Evolutionary conservation across 495 filamentous ascomycete species (phyloP), one percentile per base, ranked within the genome.

Genomic region (Penicillium crystallinum): DNA sequence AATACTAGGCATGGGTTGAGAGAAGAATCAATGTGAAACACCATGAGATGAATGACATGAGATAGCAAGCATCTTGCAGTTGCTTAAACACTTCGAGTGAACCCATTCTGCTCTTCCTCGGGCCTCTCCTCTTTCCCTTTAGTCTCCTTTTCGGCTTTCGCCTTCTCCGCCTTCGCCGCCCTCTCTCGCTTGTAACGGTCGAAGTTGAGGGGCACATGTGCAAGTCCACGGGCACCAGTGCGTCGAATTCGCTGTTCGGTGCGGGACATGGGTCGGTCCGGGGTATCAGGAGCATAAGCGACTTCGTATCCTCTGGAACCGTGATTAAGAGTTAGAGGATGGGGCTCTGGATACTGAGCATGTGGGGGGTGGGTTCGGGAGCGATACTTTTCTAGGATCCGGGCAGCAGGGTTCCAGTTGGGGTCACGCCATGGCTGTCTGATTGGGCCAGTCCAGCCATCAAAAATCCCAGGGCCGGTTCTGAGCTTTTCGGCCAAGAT

Each of bases 401-500:
- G 44, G 31, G 30, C 46, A 36, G 21, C n/a, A n/a, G 46, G 46
- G 15, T 48, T 37, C 22, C 34, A 48, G 14, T 37, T 48, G 27
- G 46, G 34, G n/a, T 38, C 46, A 12, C 29, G 21, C 46, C 46
- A 18, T 60, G 61, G 46, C 57, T 66, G 25, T 62, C 48, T 37
- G 18, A 21, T 34, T 15, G 21, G 39, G 18, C 49, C 30, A 6
- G 21, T 44, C 21, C 25, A 61, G 7, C 37, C 49, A 25, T 71
- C 69, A 6, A 68, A 54, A 29, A 74, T 60, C 10, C 56, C 63
- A 8, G 70, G 71, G 3, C 73, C 73, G 14, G 54, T 70, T 27
- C 67, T 57, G 7, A 76, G 42, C 11, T 68, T 62, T 55, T 76
- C 70, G 14, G 72, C 72, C 21, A 67, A 66, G 15, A 76, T 76